Conservation (phyloP, 305 asterid species). For the Fraxinus greggii region DNA sequence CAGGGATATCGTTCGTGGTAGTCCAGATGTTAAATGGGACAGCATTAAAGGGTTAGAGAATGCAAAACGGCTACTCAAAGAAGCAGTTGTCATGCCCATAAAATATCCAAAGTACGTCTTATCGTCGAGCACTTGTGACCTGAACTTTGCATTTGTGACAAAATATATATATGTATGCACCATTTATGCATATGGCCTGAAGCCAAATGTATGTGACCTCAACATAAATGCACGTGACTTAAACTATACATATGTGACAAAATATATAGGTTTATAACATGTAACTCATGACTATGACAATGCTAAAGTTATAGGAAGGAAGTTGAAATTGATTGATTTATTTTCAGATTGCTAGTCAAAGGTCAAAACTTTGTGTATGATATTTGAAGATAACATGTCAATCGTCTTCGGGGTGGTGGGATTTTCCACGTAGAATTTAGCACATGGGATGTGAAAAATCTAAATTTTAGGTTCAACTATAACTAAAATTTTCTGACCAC, state of each 20-base stretch:
- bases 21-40: conserved; percentile 93
- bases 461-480: conserved; percentile 10
- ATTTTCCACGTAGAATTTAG: not conserved
- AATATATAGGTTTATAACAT: too few species aligned
- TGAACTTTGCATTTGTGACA: too few species aligned
- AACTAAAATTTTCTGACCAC: conserved; percentile 18
- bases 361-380: not conserved
- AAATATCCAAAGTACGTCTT: conserved; percentile 80
- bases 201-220: too few species aligned
- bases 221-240: too few species aligned
- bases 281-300: too few species aligned
- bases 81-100: conserved; percentile 97
- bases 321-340: not conserved
- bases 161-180: too few species aligned
- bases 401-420: not conserved
- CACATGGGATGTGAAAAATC: not conserved
- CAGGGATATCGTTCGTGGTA: conserved; percentile 93
- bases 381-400: not conserved
- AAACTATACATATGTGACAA: too few species aligned
- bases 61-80: conserved; percentile 88
- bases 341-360: not conserved
- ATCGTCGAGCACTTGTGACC: not conserved
- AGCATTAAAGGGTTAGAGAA: conserved; percentile 83
- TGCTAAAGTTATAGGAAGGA: not conserved
- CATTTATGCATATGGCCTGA: too few species aligned